phyloP scores from a whole-genome alignment of 768 basidiomycete genomes.

The Suillus subluteus region DNA sequence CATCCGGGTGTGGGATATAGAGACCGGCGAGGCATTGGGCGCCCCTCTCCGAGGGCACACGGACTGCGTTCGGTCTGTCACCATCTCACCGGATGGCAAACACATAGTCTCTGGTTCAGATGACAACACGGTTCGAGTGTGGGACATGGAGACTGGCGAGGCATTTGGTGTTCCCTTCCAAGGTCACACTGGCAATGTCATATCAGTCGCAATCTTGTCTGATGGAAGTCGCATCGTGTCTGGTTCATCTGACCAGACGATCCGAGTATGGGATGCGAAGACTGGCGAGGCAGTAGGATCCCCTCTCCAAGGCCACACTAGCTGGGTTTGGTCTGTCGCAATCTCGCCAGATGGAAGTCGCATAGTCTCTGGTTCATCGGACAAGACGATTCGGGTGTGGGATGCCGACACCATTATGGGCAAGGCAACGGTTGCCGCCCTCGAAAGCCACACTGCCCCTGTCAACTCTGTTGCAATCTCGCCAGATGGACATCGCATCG shows the following conservation, averaged over 20 bases:
- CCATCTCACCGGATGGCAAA: background rate
- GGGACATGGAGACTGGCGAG: background rate
- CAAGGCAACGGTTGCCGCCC: background rate
- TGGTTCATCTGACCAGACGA: too few species aligned
- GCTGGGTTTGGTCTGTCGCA: rapidly evolving
- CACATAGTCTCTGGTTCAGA: slow-evolving; percentile 2
- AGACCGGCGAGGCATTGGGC: background rate
- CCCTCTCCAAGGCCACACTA: background rate
- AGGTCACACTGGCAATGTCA: too few species aligned
- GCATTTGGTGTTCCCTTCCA: too few species aligned
- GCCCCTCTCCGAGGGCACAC: background rate
- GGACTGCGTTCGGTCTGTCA: rapidly evolving
- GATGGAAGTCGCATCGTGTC: too few species aligned
- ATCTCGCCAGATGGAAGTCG: background rate
- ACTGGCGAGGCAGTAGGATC: too few species aligned
- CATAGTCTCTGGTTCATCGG: background rate
- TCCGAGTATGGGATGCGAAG: too few species aligned
- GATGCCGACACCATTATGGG: background rate
- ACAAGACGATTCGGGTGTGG: background rate
- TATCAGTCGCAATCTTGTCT: too few species aligned
- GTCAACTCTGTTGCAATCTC: background rate
- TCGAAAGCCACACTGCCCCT: background rate
- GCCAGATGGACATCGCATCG: background rate
- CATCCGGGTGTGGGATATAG: background rate
- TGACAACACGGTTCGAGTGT: background rate